phyloP scores from a whole-genome alignment of 345 rosid species.

The Dovyalis caffra region DNA sequence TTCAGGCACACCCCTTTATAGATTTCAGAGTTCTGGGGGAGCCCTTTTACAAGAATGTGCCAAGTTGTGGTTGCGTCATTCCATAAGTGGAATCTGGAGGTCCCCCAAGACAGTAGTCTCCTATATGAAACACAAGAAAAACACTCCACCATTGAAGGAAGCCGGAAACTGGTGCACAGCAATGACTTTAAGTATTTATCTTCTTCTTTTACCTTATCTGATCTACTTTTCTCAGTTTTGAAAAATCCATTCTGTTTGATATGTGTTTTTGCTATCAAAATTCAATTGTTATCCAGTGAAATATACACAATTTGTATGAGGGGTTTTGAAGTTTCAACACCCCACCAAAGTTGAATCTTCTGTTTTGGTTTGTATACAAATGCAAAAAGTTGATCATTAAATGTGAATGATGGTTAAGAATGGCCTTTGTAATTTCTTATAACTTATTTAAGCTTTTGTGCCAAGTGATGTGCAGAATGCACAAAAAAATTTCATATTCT shows the following conservation, averaged over 20 bases:
- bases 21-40: slow-evolving; percentile 93
- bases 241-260: neutral
- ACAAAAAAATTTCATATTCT: too few species aligned
- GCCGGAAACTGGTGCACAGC: slow-evolving; percentile 70
- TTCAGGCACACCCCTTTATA: slow-evolving; percentile 79
- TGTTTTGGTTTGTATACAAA: neutral
- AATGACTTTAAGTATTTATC: slow-evolving; percentile 54
- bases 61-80: too few species aligned
- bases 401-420: neutral
- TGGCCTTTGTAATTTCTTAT: too few species aligned
- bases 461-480: too few species aligned
- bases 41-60: slow-evolving; percentile 80
- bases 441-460: too few species aligned
- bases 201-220: neutral
- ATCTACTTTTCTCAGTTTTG: slow-evolving; percentile 3
- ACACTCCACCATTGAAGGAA: slow-evolving; percentile 66
- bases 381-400: neutral
- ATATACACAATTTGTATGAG: too few species aligned
- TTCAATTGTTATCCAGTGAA: neutral
- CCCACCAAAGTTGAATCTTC: neutral
- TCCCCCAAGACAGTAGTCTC: slow-evolving; percentile 59
- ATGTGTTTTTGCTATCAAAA: neutral
- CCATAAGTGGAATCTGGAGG: slow-evolving; percentile 51
- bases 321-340: too few species aligned
- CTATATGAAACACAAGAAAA: slow-evolving; percentile 74